Percentiles rank a stretch among this genome's conserved stretches.
Conservation (phyloP, 768 basidiomycete genomes). For the Mycena belliarum region DNA sequence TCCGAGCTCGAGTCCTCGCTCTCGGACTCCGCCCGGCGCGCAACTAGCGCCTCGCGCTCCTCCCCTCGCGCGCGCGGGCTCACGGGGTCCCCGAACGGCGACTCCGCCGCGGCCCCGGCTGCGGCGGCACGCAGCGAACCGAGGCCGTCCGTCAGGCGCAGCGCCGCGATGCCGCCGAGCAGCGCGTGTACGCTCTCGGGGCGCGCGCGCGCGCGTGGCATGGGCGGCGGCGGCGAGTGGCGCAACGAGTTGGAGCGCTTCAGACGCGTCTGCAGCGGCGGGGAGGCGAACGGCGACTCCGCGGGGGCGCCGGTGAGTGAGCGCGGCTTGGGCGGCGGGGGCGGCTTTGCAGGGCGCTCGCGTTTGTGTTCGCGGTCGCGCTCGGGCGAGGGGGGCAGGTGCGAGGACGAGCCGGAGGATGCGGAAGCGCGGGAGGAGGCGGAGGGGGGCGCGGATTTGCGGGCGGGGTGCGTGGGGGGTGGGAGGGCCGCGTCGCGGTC, state of each 20-base stretch:
- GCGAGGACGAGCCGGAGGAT: conserved; percentile 11
- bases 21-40: background rate
- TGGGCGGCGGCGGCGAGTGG: conserved; percentile 16
- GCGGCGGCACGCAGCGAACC: too few species aligned
- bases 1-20: background rate
- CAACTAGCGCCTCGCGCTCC: conserved; percentile 14
- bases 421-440: conserved; percentile 9
- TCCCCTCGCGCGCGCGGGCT: background rate
- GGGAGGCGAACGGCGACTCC: conserved; percentile 14
- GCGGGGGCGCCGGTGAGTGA: conserved; percentile 14
- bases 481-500: conserved; percentile 35
- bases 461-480: conserved; percentile 60
- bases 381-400: conserved; percentile 7
- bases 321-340: conserved; percentile 20
- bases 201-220: conserved; percentile 1
- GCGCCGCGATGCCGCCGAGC: conserved; percentile 11
- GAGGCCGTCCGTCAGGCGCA: background rate
- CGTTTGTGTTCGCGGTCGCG: background rate
- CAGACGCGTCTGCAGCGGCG: conserved; percentile 11
- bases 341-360: conserved; percentile 15
- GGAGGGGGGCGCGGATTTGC: conserved; percentile 33
- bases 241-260: conserved; percentile 16
- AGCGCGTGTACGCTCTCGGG: conserved; percentile 23
- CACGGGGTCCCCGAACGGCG: conserved; percentile 22
- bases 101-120: too few species aligned